Conservation (phyloP, 2,329 filamentous ascomycete genomes). For the Pseudocercospora pini-densiflorae region DNA sequence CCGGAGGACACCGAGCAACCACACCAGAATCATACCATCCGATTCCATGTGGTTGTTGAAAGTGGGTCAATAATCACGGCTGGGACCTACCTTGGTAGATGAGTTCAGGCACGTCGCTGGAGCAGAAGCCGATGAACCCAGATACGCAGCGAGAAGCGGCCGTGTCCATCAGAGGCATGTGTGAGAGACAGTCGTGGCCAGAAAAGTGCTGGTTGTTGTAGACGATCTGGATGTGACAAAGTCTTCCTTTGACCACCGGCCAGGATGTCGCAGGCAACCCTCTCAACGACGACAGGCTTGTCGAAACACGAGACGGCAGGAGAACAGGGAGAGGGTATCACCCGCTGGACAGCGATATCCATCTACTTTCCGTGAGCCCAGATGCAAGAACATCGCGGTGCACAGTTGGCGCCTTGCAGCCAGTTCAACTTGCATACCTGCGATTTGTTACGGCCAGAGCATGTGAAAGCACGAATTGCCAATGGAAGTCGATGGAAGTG, state of each 20-base stretch:
- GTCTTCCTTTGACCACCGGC: background rate
- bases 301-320: background rate
- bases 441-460: background rate
- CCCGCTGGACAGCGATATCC: background rate
- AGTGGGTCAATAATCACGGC: background rate
- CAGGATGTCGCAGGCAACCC: background rate
- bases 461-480: background rate
- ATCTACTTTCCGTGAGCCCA: background rate
- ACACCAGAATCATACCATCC: background rate
- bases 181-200: background rate
- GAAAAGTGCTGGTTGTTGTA: background rate
- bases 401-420: background rate
- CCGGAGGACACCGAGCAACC: background rate
- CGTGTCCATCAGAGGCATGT: background rate
- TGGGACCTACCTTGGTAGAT: constrained; percentile 4
- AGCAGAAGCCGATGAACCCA: background rate
- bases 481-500: background rate
- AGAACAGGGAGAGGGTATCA: background rate
- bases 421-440: background rate
- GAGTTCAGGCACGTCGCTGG: background rate
- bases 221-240: background rate
- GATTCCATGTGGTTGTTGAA: background rate
- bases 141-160: background rate
- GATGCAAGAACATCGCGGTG: background rate
- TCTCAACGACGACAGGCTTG: background rate